Conservation (phyloP, 805 yeast genomes). For the Ascoidea tarda region DNA sequence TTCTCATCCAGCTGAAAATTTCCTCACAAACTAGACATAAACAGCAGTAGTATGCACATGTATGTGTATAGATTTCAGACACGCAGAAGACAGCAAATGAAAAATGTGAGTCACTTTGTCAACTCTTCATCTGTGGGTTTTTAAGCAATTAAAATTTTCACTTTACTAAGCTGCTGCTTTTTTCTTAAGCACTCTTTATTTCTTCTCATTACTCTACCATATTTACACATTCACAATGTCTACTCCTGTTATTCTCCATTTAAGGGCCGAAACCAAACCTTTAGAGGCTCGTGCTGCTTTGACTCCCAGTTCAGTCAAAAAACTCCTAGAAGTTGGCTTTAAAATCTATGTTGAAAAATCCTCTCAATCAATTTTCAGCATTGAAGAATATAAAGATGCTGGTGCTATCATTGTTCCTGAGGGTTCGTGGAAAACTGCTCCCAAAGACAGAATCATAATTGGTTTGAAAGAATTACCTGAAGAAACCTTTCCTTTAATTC, state of each 20-base stretch:
- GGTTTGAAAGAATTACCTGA: conserved; percentile 93
- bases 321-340: conserved; percentile 77
- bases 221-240: conserved; percentile 10
- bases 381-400: conserved; percentile 58
- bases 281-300: conserved; percentile 94
- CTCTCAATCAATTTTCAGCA: conserved; percentile 65
- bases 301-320: conserved; percentile 83
- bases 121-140: not conserved
- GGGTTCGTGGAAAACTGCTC: conserved; percentile 90
- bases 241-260: conserved; percentile 52
- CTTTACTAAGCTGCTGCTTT: too few relatives aligned
- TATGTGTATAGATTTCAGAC: too few relatives aligned
- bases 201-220: not conserved
- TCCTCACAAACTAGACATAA: too few relatives aligned
- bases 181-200: not conserved
- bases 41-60: too few relatives aligned
- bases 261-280: conserved; percentile 96
- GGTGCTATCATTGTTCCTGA: conserved; percentile 87
- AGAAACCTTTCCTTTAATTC: conserved; percentile 78
- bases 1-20: too few relatives aligned
- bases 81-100: too few relatives aligned
- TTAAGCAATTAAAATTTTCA: not conserved
- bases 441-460: conserved; percentile 74
- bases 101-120: too few relatives aligned
- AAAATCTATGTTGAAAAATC: conserved; percentile 81